Evolutionary conservation across 495 filamentous ascomycete species (phyloP).

Genomic region (Aspergillus taichungensis): DNA sequence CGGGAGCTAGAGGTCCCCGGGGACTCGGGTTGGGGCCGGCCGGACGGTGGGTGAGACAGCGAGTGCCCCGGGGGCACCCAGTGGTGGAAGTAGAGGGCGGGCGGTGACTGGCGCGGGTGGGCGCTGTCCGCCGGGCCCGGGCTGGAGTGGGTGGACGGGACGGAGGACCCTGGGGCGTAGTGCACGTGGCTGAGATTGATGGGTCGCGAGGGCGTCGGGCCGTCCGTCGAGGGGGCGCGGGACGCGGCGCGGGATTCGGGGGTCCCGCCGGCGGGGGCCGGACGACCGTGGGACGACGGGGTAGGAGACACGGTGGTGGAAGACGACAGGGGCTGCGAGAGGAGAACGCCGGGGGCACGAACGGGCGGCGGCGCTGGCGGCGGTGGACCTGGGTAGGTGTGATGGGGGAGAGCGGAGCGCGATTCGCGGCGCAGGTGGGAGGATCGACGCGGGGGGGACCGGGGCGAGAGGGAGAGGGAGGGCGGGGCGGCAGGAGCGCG

Average conservation of each 20-base stretch:
- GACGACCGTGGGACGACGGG: constrained; percentile 18
- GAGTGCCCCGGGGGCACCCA: constrained; percentile 68
- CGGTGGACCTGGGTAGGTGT: constrained; percentile 19
- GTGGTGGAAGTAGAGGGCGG: constrained; percentile 82
- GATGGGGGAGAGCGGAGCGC: constrained; percentile 27
- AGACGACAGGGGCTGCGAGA: constrained; percentile 12
- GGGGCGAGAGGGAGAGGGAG: constrained; percentile 8
- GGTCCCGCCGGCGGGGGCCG: constrained; percentile 8
- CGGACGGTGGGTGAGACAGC: constrained; percentile 20
- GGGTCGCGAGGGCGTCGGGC: constrained; percentile 17
- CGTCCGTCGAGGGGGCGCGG: constrained; percentile 37
- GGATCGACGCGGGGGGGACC: constrained; percentile 7
- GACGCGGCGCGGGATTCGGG: constrained; percentile 25
- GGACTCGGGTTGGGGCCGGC: constrained; percentile 21
- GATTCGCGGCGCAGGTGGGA: constrained; percentile 13
- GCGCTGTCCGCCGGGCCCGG: constrained; percentile 33
- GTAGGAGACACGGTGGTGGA: constrained; percentile 10
- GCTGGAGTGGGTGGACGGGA: constrained; percentile 37
- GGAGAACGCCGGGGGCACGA: constrained; percentile 8
- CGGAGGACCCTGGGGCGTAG: constrained; percentile 20
- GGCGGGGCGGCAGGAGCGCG: constrained; percentile 38
- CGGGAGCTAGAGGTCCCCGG: constrained; percentile 14
- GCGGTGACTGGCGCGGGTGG: constrained; percentile 48
- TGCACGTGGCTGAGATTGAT: constrained; percentile 22
- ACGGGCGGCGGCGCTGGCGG: constrained; percentile 16